phyloP scores from a whole-genome alignment of 2,329 filamentous ascomycete species.

The Fusarium nelsonii region DNA sequence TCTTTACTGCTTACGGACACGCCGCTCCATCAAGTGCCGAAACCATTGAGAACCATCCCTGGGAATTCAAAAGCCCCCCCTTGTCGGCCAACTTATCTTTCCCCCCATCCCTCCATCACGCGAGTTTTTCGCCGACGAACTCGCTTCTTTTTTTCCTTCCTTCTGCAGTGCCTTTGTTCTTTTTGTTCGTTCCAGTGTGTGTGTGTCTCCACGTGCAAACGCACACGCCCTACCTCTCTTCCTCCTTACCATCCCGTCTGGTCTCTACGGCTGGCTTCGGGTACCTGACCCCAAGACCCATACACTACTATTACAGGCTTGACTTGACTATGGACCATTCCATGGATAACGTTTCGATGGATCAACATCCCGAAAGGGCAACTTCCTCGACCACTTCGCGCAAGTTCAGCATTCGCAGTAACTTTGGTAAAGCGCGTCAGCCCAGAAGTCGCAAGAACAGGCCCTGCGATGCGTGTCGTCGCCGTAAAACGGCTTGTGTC shows the following conservation, averaged over 20 bases:
- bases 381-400: constrained; percentile 44
- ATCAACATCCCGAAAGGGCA: constrained; percentile 6
- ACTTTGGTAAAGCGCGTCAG: constrained; percentile 56
- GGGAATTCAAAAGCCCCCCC: not conserved
- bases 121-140: constrained; percentile 36
- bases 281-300: not conserved
- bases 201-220: constrained; percentile 1
- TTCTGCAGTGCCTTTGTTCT: not conserved
- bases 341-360: not conserved
- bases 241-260: no score
- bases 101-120: constrained; percentile 11
- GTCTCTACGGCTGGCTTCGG: not conserved
- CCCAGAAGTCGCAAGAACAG: constrained; percentile 60
- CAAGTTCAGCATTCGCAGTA: constrained; percentile 58
- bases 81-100: constrained; percentile 42
- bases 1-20: constrained; percentile 17
- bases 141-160: constrained; percentile 11
- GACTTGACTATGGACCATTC: constrained; percentile 19
- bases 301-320: not conserved
- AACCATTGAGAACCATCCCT: not conserved
- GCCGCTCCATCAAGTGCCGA: constrained; percentile 3
- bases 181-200: not conserved
- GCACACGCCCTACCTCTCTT: not conserved
- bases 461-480: constrained; percentile 60
- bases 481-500: constrained; percentile 61